phyloP scores from a whole-genome alignment of 768 basidiomycete genomes.

The Dentipellis fragilis region DNA sequence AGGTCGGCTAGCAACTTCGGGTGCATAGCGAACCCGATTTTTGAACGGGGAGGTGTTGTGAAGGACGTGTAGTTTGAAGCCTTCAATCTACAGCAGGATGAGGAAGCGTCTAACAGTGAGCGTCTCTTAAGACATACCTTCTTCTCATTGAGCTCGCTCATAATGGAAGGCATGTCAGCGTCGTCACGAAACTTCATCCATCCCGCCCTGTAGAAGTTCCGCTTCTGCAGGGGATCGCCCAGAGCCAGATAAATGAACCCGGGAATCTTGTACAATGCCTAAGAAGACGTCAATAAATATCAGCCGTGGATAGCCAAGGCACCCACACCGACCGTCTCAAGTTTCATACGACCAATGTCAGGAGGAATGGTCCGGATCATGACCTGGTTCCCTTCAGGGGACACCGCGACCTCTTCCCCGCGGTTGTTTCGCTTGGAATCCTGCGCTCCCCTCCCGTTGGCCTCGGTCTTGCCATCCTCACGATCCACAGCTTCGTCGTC shows the following conservation, averaged over 20 bases:
- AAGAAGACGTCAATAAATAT: slow-evolving; percentile 8
- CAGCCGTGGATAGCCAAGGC: slow-evolving; percentile 5
- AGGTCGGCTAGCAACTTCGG: slow-evolving; percentile 71
- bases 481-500: slow-evolving; percentile 60
- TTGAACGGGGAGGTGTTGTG: slow-evolving; percentile 72
- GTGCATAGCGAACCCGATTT: slow-evolving; percentile 70
- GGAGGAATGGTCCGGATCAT: slow-evolving; percentile 95
- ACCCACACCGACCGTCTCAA: slow-evolving; percentile 65
- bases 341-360: slow-evolving; percentile 78
- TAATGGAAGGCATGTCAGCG: slow-evolving; percentile 66
- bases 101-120: neutral
- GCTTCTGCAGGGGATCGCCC: slow-evolving; percentile 86
- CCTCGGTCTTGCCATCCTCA: slow-evolving; percentile 29
- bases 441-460: slow-evolving; percentile 42
- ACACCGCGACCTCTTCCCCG: slow-evolving; percentile 45
- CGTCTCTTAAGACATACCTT: slow-evolving; percentile 42
- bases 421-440: slow-evolving; percentile 43
- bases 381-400: slow-evolving; percentile 78
- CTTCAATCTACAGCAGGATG: slow-evolving; percentile 61
- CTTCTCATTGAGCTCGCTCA: slow-evolving; percentile 69
- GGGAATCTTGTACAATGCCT: slow-evolving; percentile 70
- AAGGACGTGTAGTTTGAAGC: slow-evolving; percentile 87
- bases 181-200: slow-evolving; percentile 87
- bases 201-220: slow-evolving; percentile 89
- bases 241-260: slow-evolving; percentile 86